These are phyloP conservation scores for Hymenochaete sp. DNA, from an alignment of 1,284 basidiomycete species.

Conservation along the genomic window DNA sequence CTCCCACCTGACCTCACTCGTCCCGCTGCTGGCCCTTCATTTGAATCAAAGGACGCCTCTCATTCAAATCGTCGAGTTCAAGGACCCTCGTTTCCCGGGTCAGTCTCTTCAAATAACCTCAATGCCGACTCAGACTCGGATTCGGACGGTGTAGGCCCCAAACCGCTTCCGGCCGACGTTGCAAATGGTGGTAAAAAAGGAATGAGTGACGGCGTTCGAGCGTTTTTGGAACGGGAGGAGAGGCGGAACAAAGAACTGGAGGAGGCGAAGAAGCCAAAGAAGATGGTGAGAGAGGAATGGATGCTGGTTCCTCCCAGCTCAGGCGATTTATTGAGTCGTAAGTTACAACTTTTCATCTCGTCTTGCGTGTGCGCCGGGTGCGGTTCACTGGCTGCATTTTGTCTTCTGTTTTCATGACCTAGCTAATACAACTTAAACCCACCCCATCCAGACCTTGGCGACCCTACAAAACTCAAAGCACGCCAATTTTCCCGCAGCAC, in stretches of 20 bases:
- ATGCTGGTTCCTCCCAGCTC: slow-evolving; percentile 86
- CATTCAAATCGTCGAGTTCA: slow-evolving; percentile 23
- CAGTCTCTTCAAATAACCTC: neutral
- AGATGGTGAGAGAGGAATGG: slow-evolving; percentile 81
- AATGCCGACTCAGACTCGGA: slow-evolving; percentile 45
- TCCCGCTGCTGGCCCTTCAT: slow-evolving; percentile 25
- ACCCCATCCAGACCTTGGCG: slow-evolving; percentile 41
- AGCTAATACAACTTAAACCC: no score
- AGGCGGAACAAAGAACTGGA: slow-evolving; percentile 44
- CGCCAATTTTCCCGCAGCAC: slow-evolving; percentile 70
- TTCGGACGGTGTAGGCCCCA: slow-evolving; percentile 72
- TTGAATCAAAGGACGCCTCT: slow-evolving; percentile 25
- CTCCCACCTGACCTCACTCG: slow-evolving; percentile 53
- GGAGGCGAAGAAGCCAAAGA: slow-evolving; percentile 69
- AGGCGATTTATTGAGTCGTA: slow-evolving; percentile 67
- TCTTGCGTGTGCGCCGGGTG: no score
- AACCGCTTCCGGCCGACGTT: slow-evolving; percentile 59
- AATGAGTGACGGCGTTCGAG: slow-evolving; percentile 54
- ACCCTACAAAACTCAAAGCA: slow-evolving; percentile 63
- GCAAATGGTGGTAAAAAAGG: slow-evolving; percentile 26
- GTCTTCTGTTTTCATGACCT: no score
- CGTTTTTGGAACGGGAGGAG: slow-evolving; percentile 79
- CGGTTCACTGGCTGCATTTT: no score
- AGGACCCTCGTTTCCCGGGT: slow-evolving; percentile 32
- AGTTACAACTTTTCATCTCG: slow-evolving; percentile 26